These are phyloP conservation scores for Porphyrellus cyaneotinctus DNA, from an alignment of 768 basidiomycete genomes.

Conservation along the genomic window DNA sequence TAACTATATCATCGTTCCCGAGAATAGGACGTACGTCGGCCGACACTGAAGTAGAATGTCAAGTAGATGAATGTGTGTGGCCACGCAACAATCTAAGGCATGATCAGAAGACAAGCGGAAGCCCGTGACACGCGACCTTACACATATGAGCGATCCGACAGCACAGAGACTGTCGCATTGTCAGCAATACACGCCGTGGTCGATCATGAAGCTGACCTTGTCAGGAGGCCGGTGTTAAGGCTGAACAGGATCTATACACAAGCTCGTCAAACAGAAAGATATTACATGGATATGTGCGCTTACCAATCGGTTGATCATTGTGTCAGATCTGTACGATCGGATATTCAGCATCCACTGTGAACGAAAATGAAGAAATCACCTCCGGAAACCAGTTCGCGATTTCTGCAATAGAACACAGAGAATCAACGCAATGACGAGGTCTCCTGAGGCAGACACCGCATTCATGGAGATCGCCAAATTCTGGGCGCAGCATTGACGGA, in stretches of 20 bases:
- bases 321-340: constrained; percentile 36
- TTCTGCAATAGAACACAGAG: constrained; percentile 44
- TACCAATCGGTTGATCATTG: constrained; percentile 45
- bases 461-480: constrained; percentile 49
- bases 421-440: constrained; percentile 47
- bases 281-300: neutral
- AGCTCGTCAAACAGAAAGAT: neutral
- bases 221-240: constrained; percentile 39
- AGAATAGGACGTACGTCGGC: constrained; percentile 43
- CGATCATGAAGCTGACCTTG: constrained; percentile 24
- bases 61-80: constrained; percentile 53
- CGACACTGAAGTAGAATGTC: constrained; percentile 56
- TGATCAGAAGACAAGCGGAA: neutral
- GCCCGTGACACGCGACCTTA: constrained; percentile 12
- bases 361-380: constrained; percentile 16
- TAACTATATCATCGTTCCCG: neutral
- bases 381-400: constrained; percentile 50
- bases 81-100: constrained; percentile 15
- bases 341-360: neutral
- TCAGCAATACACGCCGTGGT: constrained; percentile 4
- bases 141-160: neutral
- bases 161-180: constrained; percentile 26
- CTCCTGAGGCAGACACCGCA: constrained; percentile 43
- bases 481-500: constrained; percentile 5
- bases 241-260: constrained; percentile 49